Evolutionary conservation across 179 eudicot species (phyloP), one percentile per base, ranked within the genome.

Genomic region (Camellia oleifera): DNA sequence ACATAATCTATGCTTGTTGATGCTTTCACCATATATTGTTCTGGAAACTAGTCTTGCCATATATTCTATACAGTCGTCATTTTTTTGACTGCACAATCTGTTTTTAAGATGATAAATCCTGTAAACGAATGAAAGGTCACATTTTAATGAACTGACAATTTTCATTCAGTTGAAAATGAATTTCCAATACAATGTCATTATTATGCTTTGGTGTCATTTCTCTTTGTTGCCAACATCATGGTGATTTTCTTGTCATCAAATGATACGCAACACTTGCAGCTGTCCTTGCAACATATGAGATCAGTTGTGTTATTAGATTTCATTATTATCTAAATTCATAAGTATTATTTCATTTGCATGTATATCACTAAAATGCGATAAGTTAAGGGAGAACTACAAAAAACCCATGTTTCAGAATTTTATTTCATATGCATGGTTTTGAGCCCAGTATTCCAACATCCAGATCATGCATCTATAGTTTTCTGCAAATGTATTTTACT

Each of bases 1-100:
- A 63, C 52, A 23, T 23, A 4, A n/a, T 42, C 23, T 45, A 69
- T n/a, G 57, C 57, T 48, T 70, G 74, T 70, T 45, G 82, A 62
- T 79, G 66, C 11, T 10, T 15, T 32, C 9, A 69, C 42, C 40
- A 20, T 56, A 15, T 73, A 15, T 58, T 66, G 44, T 80, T 45
- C 44, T 63, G 18, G 45, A 76, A 5, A 65, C 42, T 46, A 20
- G 1, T 76, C 53, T 45, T 50, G 46, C 42, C 66, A 20, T n/a
- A 42, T 74, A 58, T 42, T 58, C 1, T 18, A 75, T 11, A 4
- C 78, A 4, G 42, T 62, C 48, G 4, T 70, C 26, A 12, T 65
- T 62, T 45, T 23, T 40, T 76, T 71, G 20, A 46, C 14, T 7
- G 57, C 15, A 70, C 56, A 48, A n/a, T 46, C 18, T 46, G 40